Evolutionary conservation across 139 green algal species (phyloP).

Genomic region (Chlorokybus atmophyticus): DNA sequence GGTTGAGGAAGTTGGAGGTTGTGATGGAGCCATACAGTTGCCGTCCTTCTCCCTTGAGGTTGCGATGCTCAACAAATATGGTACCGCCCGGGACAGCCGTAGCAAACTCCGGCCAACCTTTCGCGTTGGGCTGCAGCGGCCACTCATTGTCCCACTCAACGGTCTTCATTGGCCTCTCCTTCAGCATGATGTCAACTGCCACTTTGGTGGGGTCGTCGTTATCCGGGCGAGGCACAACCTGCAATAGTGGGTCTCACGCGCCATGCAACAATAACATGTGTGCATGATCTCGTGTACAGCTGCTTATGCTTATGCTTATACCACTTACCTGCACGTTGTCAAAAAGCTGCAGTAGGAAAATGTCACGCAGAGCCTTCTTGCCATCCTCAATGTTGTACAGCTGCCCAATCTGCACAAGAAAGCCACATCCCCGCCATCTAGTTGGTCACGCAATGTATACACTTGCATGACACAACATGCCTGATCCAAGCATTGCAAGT

Average conservation of each 20-base stretch:
- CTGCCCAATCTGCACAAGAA: too few relatives aligned
- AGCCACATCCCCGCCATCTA: neutral
- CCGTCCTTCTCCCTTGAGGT: constrained; percentile 40
- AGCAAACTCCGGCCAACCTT: constrained; percentile 38
- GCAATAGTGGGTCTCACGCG: neutral
- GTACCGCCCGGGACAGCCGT: constrained; percentile 26
- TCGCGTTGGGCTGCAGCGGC: constrained; percentile 44
- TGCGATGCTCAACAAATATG: constrained; percentile 41
- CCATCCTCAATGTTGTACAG: constrained; percentile 63
- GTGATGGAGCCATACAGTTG: constrained; percentile 46
- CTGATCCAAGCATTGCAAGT: neutral
- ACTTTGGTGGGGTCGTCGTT: constrained; percentile 39
- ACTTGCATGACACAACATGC: neutral
- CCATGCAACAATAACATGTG: too few relatives aligned
- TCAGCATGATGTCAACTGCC: constrained; percentile 61
- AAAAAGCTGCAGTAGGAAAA: constrained; percentile 60
- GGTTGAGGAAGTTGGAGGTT: constrained; percentile 54
- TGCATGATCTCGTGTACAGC: too few relatives aligned
- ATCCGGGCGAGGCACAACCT: constrained; percentile 41
- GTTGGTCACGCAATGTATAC: neutral
- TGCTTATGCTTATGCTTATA: too few relatives aligned
- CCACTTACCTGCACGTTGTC: constrained; percentile 54
- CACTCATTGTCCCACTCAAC: constrained; percentile 43
- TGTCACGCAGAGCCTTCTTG: constrained; percentile 52
- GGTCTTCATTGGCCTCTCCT: constrained; percentile 43